Conservation (phyloP, 768 basidiomycete species). For the Cyclocybe aegerita region DNA sequence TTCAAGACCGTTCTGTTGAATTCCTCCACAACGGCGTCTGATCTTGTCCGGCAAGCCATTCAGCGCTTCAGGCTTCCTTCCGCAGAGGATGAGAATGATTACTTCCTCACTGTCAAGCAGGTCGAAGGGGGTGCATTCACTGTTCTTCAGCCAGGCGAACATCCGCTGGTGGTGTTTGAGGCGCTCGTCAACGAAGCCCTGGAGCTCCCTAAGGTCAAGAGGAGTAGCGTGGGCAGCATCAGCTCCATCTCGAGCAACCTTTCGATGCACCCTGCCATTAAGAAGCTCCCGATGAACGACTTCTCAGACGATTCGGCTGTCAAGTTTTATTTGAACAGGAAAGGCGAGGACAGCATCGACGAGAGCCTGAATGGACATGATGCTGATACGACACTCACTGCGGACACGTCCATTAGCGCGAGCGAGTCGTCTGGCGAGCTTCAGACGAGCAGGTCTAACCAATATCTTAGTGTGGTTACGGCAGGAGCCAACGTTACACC, state of each 20-base stretch:
- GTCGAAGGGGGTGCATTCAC: slow-evolving; percentile 86
- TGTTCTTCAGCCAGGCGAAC: slow-evolving; percentile 66
- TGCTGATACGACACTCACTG: slow-evolving; percentile 42
- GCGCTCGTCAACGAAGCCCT: slow-evolving; percentile 76
- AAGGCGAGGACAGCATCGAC: slow-evolving; percentile 37
- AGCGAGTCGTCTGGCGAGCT: slow-evolving; percentile 18
- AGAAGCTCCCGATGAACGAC: slow-evolving; percentile 93
- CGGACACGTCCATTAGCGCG: slow-evolving; percentile 33
- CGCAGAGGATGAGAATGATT: slow-evolving; percentile 60
- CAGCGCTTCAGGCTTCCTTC: slow-evolving; percentile 87
- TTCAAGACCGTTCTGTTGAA: slow-evolving; percentile 98
- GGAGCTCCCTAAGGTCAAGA: slow-evolving; percentile 84
- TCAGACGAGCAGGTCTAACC: slow-evolving; percentile 27
- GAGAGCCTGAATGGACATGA: slow-evolving; percentile 40
- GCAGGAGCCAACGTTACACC: slow-evolving; percentile 47
- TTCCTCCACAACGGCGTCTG: slow-evolving; percentile 76
- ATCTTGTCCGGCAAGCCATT: slow-evolving; percentile 88
- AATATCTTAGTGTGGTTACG: slow-evolving; percentile 43
- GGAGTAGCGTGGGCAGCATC: slow-evolving; percentile 92
- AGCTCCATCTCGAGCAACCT: slow-evolving; percentile 91
- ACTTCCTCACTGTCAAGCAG: slow-evolving; percentile 92
- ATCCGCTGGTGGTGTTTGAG: slow-evolving; percentile 90
- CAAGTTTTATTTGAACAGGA: slow-evolving; percentile 91
- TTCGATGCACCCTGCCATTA: slow-evolving; percentile 94
- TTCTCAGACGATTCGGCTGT: slow-evolving; percentile 96